phyloP scores from a whole-genome alignment of 2,329 filamentous ascomycete species.

The Annulohypoxylon truncatum region DNA sequence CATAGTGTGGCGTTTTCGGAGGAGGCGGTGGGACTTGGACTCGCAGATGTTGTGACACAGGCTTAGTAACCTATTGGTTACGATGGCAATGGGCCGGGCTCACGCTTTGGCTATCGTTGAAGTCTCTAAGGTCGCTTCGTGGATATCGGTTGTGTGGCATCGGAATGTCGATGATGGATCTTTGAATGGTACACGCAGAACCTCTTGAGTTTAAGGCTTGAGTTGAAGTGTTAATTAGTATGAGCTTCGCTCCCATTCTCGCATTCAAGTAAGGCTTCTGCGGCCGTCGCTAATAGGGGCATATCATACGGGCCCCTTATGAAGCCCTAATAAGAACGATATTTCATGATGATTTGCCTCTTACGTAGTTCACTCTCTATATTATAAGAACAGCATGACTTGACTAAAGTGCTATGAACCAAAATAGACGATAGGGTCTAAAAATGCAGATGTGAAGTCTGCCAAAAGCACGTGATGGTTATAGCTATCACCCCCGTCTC shows the following conservation, averaged over 20 bases:
- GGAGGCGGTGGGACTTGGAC: conserved; percentile 62
- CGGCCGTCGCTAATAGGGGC: background rate
- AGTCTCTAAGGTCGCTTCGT: background rate
- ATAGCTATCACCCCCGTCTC: background rate
- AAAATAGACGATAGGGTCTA: background rate
- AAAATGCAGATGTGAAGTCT: background rate
- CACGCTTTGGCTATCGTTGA: background rate
- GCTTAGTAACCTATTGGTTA: conserved; percentile 7
- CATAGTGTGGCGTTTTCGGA: conserved; percentile 67
- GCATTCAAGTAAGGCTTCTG: background rate
- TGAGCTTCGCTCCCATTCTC: background rate
- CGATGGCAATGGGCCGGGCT: background rate
- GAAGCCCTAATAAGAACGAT: no score
- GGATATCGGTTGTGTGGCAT: background rate
- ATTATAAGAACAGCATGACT: background rate
- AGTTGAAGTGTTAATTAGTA: background rate
- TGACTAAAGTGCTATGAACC: background rate
- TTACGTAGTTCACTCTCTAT: background rate
- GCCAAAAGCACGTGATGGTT: conserved; percentile 1
- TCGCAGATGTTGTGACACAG: conserved; percentile 58
- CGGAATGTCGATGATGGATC: background rate
- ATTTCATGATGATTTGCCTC: background rate
- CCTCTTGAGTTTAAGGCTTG: background rate
- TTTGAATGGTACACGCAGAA: background rate
- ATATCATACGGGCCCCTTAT: background rate